Evolutionary conservation across 768 basidiomycete genomes (phyloP).

Genomic region (Mycena leptocephala): DNA sequence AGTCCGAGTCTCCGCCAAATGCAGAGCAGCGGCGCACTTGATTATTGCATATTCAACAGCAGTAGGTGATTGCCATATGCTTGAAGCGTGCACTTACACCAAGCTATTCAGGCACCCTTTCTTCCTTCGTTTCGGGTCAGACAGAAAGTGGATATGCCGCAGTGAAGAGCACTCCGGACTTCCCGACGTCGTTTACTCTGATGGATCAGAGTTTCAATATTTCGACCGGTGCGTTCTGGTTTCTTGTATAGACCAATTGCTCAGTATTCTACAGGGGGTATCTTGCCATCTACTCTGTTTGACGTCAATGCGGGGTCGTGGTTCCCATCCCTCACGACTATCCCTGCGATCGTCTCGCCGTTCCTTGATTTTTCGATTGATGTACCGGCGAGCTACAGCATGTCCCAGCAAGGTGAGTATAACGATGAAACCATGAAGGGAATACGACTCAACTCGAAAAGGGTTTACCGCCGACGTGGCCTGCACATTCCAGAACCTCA

Average conservation of each 20-base stretch:
- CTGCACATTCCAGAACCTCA: too few relatives aligned
- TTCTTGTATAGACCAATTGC: not conserved
- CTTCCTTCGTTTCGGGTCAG: not conserved
- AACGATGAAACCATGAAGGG: too few relatives aligned
- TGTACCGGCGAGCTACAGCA: not conserved
- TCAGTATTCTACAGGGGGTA: not conserved
- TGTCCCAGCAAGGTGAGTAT: not conserved
- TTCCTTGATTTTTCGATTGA: not conserved
- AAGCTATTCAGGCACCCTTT: not conserved
- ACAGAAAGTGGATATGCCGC: slow-evolving; percentile 10
- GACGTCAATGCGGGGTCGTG: not conserved
- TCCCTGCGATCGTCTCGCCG: not conserved
- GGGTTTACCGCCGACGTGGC: not conserved
- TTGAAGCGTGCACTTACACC: not conserved
- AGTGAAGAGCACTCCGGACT: not conserved
- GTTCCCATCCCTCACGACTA: not conserved
- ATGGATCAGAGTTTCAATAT: not conserved
- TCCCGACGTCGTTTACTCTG: not conserved
- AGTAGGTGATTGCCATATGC: not conserved
- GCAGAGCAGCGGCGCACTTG: not conserved
- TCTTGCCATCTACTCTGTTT: not conserved
- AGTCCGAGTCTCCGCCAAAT: not conserved
- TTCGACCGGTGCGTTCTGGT: not conserved
- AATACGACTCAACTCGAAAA: too few relatives aligned
- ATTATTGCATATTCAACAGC: not conserved